Conservation (phyloP, 345 rosid species). For the Eucalyptus sp. region DNA sequence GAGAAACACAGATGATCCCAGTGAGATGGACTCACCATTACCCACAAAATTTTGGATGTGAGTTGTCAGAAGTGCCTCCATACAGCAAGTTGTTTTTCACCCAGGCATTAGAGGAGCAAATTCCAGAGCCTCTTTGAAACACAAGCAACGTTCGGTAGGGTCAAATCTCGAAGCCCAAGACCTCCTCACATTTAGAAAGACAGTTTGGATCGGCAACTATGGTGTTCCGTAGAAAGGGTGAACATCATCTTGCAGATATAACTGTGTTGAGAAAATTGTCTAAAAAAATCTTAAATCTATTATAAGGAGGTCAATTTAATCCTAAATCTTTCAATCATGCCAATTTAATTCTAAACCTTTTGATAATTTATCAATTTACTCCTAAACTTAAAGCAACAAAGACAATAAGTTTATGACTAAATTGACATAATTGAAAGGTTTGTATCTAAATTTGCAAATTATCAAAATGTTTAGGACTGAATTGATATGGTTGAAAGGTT, state of each 20-base stretch:
- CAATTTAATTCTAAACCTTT: fast-evolving
- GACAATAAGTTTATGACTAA: no score
- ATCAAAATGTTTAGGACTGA: neutral
- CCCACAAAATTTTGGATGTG: neutral
- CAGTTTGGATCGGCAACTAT: neutral
- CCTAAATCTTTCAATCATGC: fast-evolving
- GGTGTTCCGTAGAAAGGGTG: neutral
- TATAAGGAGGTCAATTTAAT: fast-evolving
- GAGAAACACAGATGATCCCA: neutral
- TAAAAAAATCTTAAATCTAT: no score
- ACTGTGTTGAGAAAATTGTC: fast-evolving
- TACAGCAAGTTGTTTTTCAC: neutral
- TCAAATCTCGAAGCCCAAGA: neutral
- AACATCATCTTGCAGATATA: neutral
- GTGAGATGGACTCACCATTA: neutral
- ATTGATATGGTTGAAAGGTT: no score
- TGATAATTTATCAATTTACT: no score
- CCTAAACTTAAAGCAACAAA: fast-evolving
- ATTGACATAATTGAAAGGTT: fast-evolving
- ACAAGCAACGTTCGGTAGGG: neutral
- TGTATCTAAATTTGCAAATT: neutral
- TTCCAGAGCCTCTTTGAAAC: neutral
- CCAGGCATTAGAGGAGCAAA: neutral
- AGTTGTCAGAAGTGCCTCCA: neutral
- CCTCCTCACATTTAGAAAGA: neutral